Evolutionary conservation across 2,329 filamentous ascomycete genomes (phyloP), one percentile per base, ranked within the genome.

Genomic region (Tympanopsis confertula): DNA sequence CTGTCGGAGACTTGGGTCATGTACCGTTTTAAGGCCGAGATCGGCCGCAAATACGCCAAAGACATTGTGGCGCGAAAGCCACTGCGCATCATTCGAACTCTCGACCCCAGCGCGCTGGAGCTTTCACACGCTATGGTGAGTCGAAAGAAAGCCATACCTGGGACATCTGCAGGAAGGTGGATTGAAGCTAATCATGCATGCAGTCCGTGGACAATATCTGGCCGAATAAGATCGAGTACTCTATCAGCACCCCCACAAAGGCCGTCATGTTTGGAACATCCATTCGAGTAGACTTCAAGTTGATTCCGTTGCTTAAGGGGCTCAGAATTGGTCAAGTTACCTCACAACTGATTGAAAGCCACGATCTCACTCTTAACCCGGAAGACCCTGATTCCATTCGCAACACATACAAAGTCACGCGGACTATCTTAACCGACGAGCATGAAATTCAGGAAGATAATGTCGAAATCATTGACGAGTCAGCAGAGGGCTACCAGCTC

Each of bases 181-280:
- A n/a, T n/a, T n/a, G n/a, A n/a, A n/a, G n/a, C n/a, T n/a, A n/a
- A n/a, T n/a, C n/a, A n/a, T n/a, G n/a, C n/a, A n/a, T 26, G 7
- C 22, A 26, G 22, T 26, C 73, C 26, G 78, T 85, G 47, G 78
- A 83, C 51, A 82, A 83, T 47, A 70, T 82, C 39, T 86, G 80
- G 80, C 73, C 77, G 3, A 79, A 82, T 56, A 86, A 86, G 59
- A 67, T 85, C 48, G 74, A 80, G 51, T 85, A 85, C 57, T 78
- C 76, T 39, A 78, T 86, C 42, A 76, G 74, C 35, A 78, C 81
- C 13, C 79, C 80, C 2, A 78, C 74, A 44, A 83, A 83, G 52
- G 80, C 80, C 5, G 74, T 82, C 44, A 74, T 83, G 20, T 82
- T 82, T 47, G 80, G 80, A 26, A 82, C 79, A 0, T 68, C 68